phyloP scores from a whole-genome alignment of 306 rosid species.

The Dicorynia guianensis region DNA sequence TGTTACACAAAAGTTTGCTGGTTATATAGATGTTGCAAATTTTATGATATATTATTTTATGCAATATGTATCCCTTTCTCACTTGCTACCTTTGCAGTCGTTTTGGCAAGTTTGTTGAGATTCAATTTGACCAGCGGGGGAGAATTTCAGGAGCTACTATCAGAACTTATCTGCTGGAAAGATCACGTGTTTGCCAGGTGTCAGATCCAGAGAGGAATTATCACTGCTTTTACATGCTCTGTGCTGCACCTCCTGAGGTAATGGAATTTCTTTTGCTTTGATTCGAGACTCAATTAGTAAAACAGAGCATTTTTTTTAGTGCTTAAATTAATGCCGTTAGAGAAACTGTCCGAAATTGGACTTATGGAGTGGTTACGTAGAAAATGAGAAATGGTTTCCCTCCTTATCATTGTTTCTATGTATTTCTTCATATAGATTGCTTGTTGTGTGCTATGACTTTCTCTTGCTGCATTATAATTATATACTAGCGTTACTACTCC shows the following conservation, averaged over 20 bases:
- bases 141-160: constrained; percentile 92
- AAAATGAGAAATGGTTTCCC: constrained; percentile 4
- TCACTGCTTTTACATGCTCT: constrained; percentile 96
- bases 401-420: background rate
- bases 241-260: constrained; percentile 88
- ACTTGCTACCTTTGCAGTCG: constrained; percentile 64
- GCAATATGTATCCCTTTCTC: constrained; percentile 7
- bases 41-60: constrained; percentile 13
- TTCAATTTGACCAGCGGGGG: constrained; percentile 80
- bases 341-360: too few species aligned
- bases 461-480: background rate
- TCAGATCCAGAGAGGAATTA: constrained; percentile 90
- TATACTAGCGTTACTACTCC: background rate
- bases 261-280: constrained; percentile 19
- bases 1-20: constrained; percentile 29
- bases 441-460: background rate
- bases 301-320: background rate
- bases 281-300: background rate
- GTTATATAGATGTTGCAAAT: constrained; percentile 6
- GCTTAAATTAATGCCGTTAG: constrained; percentile 7
- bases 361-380: background rate
- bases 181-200: constrained; percentile 91
- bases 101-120: constrained; percentile 90
- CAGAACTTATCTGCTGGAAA: constrained; percentile 86
- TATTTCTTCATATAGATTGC: background rate